These are phyloP conservation scores for Fusarium domesticum DNA, from an alignment of 2,329 filamentous ascomycete genomes.

Conservation along the genomic window DNA sequence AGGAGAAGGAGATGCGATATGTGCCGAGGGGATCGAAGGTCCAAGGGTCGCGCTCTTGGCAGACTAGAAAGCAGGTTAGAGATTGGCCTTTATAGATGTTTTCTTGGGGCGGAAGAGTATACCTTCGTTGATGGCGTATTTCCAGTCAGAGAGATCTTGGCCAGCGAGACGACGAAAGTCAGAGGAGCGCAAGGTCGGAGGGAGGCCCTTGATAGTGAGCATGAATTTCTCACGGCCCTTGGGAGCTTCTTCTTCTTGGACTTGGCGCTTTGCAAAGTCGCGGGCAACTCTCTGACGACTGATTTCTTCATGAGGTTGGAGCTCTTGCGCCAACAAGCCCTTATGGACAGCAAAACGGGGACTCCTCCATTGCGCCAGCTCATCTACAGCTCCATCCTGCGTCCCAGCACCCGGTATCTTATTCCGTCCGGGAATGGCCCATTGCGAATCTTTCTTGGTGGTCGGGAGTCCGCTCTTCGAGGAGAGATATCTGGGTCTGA, in stretches of 20 bases:
- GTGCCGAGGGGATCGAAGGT: conserved; percentile 62
- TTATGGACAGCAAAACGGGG: background rate
- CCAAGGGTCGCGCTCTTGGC: conserved; percentile 61
- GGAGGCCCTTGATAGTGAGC: conserved; percentile 58
- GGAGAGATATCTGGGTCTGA: conserved; percentile 9
- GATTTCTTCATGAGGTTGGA: background rate
- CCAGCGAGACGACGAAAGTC: conserved; percentile 70
- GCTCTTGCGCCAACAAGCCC: background rate
- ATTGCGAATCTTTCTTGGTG: background rate
- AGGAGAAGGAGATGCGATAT: conserved; percentile 69
- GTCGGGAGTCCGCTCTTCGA: too few species aligned
- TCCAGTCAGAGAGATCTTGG: conserved; percentile 67
- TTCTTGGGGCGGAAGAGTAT: conserved; percentile 1
- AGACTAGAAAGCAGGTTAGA: conserved; percentile 38
- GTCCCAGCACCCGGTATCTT: background rate
- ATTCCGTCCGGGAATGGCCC: background rate
- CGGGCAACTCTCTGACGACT: background rate
- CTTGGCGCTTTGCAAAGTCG: background rate
- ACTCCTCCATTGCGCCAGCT: conserved; percentile 2
- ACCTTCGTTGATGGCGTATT: conserved; percentile 59
- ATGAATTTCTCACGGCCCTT: conserved; percentile 25
- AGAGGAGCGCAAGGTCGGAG: conserved; percentile 57
- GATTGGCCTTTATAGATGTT: background rate
- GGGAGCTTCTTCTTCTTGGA: background rate
- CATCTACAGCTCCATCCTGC: background rate